phyloP scores from a whole-genome alignment of 495 filamentous ascomycete genomes.

The Xylaria cubensis region DNA sequence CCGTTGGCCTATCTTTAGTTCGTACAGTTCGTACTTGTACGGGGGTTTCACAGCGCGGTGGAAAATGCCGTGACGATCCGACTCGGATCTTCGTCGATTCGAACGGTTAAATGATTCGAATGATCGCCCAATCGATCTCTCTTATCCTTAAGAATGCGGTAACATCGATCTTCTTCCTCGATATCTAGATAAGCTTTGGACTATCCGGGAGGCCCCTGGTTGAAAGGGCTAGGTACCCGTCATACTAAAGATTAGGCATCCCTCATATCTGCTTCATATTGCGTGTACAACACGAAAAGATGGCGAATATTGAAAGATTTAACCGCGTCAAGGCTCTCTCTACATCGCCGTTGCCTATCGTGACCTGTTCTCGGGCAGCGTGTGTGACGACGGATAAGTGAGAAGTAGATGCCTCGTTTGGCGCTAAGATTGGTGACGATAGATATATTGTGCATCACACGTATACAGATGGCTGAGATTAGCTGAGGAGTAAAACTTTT shows the following conservation, averaged over 20 bases:
- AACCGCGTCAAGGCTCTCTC: neutral
- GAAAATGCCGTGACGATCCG: slow-evolving; percentile 28
- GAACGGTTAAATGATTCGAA: slow-evolving; percentile 29
- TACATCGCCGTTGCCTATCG: neutral
- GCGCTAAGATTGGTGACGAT: neutral
- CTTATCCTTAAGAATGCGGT: neutral
- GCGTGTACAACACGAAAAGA: slow-evolving; percentile 5
- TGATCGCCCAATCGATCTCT: slow-evolving; percentile 21
- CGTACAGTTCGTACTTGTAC: neutral
- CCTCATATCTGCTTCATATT: neutral
- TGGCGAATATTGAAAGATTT: neutral
- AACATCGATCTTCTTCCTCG: neutral
- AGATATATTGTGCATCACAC: neutral
- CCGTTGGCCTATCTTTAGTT: neutral
- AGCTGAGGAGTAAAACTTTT: neutral
- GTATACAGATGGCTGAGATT: neutral
- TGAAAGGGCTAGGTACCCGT: neutral
- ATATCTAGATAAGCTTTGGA: neutral
- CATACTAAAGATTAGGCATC: neutral
- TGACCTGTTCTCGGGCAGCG: neutral
- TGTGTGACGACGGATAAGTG: neutral
- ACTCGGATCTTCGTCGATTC: slow-evolving; percentile 31
- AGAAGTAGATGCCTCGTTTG: neutral
- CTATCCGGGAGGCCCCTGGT: neutral
- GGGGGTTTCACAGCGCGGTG: slow-evolving; percentile 4